phyloP scores from a whole-genome alignment of 257 asterid genomes.

The Handroanthus guayacan region DNA sequence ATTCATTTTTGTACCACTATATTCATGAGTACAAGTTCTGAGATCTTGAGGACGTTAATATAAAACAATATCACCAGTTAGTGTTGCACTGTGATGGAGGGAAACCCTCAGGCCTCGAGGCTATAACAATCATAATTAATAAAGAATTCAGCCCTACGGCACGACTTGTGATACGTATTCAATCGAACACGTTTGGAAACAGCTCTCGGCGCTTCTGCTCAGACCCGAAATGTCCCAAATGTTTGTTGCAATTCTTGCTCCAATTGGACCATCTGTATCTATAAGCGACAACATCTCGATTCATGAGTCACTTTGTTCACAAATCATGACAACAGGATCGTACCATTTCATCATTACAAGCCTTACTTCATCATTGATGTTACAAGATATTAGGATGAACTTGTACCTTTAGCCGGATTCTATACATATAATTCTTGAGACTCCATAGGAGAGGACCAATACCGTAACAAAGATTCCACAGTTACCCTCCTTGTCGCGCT shows the following conservation, averaged over 20 bases:
- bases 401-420: constrained; percentile 44
- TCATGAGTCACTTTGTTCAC: too few species aligned
- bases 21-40: not conserved
- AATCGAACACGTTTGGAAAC: too few species aligned
- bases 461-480: constrained; percentile 82
- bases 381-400: not conserved
- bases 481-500: constrained; percentile 90
- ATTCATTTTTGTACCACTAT: not conserved
- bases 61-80: not conserved
- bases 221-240: too few species aligned
- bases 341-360: too few species aligned
- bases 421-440: constrained; percentile 70
- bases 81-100: not conserved
- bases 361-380: too few species aligned
- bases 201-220: too few species aligned
- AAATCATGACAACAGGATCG: too few species aligned
- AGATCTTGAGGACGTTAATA: not conserved
- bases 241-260: too few species aligned
- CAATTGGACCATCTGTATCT: too few species aligned
- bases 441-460: constrained; percentile 94
- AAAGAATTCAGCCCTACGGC: not conserved
- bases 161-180: too few species aligned
- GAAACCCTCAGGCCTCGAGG: not conserved
- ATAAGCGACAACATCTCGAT: too few species aligned
- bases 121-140: not conserved